phyloP scores from a whole-genome alignment of 108 stramenopile genomes.

The Cyclotella sp. region DNA sequence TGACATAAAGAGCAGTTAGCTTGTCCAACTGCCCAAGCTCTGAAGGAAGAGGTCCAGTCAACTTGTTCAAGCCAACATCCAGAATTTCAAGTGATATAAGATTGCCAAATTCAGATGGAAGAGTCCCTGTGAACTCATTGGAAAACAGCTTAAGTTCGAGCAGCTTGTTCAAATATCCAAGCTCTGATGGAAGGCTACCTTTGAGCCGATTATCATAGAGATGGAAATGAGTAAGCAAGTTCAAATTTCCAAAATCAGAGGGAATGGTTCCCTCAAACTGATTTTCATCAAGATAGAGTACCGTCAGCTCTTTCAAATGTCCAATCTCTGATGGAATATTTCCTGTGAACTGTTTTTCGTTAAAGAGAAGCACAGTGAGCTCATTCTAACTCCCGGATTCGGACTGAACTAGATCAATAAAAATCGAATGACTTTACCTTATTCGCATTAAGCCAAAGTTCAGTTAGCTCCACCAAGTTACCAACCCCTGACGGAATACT shows the following conservation, averaged over 20 bases:
- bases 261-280: not conserved
- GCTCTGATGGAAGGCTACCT: not conserved
- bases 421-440: no score
- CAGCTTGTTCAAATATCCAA: not conserved
- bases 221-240: not conserved
- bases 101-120: not conserved
- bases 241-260: not conserved
- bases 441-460: not conserved
- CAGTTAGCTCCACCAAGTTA: not conserved
- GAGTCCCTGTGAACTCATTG: not conserved
- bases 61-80: not conserved
- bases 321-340: not conserved
- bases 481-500: conserved; percentile 8
- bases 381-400: not conserved
- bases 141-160: no score
- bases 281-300: not conserved
- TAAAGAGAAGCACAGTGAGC: not conserved
- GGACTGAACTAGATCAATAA: not conserved
- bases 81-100: not conserved
- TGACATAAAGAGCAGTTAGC: not conserved
- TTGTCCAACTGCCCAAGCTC: not conserved
- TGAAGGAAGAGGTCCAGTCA: not conserved
- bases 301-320: not conserved
- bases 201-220: not conserved
- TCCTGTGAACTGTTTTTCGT: no score